These are phyloP conservation scores for Trametes sanguinea DNA, from an alignment of 768 basidiomycete species.

Conservation along the genomic window DNA sequence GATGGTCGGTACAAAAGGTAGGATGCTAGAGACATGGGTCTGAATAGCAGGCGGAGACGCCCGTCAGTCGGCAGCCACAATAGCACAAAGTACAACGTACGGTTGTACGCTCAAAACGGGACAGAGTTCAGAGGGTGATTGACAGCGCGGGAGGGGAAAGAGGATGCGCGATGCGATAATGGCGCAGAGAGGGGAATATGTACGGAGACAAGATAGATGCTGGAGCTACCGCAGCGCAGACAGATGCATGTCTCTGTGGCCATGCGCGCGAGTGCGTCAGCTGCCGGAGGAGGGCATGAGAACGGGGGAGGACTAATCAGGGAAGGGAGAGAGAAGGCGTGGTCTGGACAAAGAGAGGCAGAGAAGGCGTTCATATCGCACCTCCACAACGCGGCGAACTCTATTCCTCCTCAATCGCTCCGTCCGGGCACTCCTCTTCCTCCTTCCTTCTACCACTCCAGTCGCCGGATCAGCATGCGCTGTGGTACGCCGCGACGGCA, in stretches of 20 bases:
- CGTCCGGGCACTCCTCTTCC: background rate
- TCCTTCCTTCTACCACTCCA: background rate
- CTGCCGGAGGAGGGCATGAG: slow-evolving; percentile 3
- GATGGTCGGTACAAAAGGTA: slow-evolving; percentile 3
- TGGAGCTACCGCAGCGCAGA: slow-evolving; percentile 8
- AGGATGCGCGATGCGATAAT: no score
- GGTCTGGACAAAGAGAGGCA: background rate
- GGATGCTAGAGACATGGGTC: background rate
- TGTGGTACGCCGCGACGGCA: background rate
- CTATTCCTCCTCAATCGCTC: background rate
- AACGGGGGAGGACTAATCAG: background rate
- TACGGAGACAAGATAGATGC: background rate
- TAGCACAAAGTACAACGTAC: no score
- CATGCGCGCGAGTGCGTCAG: background rate
- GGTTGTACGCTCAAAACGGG: no score
- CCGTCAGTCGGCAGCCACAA: background rate
- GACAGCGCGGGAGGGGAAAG: background rate
- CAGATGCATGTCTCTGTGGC: background rate
- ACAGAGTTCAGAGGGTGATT: background rate
- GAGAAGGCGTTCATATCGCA: slow-evolving; percentile 16
- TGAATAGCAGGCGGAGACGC: background rate
- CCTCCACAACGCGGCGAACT: slow-evolving; percentile 2
- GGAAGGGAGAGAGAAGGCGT: background rate
- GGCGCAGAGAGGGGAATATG: background rate
- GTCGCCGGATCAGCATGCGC: background rate